phyloP scores from a whole-genome alignment of 164 flowering plant genomes.

The Vitis amurensis region DNA sequence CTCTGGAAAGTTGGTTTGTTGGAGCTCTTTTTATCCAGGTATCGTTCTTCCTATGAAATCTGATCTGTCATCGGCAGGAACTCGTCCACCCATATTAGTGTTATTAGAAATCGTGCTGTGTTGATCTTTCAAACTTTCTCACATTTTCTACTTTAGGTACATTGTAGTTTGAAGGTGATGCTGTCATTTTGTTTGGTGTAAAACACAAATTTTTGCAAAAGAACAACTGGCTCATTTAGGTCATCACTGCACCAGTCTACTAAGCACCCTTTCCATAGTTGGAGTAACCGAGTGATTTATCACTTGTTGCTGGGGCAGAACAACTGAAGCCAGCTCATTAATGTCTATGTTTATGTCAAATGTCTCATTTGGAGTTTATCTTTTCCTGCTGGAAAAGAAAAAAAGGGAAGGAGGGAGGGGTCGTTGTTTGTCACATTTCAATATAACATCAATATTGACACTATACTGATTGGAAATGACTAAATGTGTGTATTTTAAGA shows the following conservation, averaged over 20 bases:
- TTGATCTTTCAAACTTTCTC: background rate
- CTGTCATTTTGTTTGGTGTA: background rate
- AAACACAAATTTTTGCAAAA: background rate
- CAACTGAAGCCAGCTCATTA: background rate
- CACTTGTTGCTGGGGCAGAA: background rate
- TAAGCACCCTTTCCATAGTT: background rate
- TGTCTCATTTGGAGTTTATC: background rate
- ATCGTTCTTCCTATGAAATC: slow-evolving; percentile 1
- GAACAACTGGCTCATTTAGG: background rate
- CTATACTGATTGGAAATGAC: too few species aligned
- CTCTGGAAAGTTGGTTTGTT: slow-evolving; percentile 13
- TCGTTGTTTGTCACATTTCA: background rate
- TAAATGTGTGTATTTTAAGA: too few species aligned
- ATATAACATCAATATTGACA: too few species aligned
- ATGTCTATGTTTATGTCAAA: background rate
- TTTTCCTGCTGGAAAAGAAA: background rate
- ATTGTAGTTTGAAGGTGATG: background rate
- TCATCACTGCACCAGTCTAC: background rate
- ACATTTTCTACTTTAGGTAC: background rate
- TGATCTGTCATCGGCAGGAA: background rate
- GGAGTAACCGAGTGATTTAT: background rate
- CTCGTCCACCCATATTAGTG: background rate
- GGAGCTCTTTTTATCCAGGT: slow-evolving; percentile 7
- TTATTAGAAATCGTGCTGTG: background rate
- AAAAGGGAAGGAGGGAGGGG: background rate